Evolutionary conservation across 2,329 filamentous ascomycete species (phyloP).

Genomic region (Pseudocercospora ulei): DNA sequence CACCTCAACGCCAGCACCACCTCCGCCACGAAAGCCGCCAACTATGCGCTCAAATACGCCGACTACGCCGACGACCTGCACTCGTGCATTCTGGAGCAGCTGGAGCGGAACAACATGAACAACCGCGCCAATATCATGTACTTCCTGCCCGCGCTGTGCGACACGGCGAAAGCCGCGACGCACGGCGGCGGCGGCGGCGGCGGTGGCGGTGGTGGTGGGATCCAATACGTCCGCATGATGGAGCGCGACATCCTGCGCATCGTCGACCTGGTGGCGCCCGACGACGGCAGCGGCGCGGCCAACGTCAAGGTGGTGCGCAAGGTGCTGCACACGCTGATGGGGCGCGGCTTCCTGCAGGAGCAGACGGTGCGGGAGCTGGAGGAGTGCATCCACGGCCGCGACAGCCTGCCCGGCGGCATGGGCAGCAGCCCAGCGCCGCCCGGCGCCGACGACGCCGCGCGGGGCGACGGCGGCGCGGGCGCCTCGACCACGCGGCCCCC

Average conservation of each 20-base stretch:
- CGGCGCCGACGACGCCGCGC: slow-evolving; percentile 7
- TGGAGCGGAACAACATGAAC: slow-evolving; percentile 92
- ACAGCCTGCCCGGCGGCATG: slow-evolving; percentile 35
- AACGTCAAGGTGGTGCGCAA: slow-evolving; percentile 80
- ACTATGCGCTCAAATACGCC: slow-evolving; percentile 86
- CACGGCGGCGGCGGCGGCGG: slow-evolving; percentile 41
- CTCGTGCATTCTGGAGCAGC: slow-evolving; percentile 90
- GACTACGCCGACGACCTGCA: slow-evolving; percentile 97
- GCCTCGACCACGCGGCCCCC: slow-evolving; percentile 17
- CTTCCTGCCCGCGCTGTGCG: slow-evolving; percentile 91
- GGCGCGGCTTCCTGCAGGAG: slow-evolving; percentile 61
- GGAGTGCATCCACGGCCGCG: slow-evolving; percentile 69
- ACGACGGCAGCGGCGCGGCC: slow-evolving; percentile 75
- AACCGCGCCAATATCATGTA: slow-evolving; percentile 98
- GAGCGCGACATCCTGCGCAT: slow-evolving; percentile 84
- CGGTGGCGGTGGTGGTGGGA: slow-evolving; percentile 6
- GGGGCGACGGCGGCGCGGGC: neutral
- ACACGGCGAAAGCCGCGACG: slow-evolving; percentile 64
- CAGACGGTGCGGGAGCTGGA: slow-evolving; percentile 72
- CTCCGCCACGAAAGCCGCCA: slow-evolving; percentile 81
- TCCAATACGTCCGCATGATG: slow-evolving; percentile 85
- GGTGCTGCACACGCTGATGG: slow-evolving; percentile 49
- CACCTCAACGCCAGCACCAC: slow-evolving; percentile 84
- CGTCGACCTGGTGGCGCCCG: slow-evolving; percentile 82
- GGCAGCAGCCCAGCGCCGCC: slow-evolving; percentile 16